These are phyloP conservation scores for Kwoniella dejecticola DNA, from an alignment of 768 basidiomycete genomes.

Conservation along the genomic window DNA sequence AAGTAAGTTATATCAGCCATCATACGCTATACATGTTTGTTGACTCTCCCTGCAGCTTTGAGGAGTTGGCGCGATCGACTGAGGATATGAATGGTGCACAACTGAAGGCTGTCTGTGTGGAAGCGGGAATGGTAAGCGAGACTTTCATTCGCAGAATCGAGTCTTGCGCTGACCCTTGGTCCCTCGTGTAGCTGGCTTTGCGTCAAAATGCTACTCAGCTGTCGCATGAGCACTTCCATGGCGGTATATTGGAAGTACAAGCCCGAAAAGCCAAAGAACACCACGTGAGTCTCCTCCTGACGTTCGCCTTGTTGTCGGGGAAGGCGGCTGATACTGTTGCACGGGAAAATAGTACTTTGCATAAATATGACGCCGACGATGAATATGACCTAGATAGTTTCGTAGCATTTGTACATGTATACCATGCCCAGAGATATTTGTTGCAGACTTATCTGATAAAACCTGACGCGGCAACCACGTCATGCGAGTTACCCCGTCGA, in stretches of 20 bases:
- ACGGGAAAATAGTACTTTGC: slow-evolving; percentile 49
- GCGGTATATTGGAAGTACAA: slow-evolving; percentile 70
- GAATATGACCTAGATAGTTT: slow-evolving; percentile 7
- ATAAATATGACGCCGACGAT: slow-evolving; percentile 18
- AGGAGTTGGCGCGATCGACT: slow-evolving; percentile 92
- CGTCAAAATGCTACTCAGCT: slow-evolving; percentile 87
- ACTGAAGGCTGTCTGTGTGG: slow-evolving; percentile 95
- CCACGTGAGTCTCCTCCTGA: slow-evolving; percentile 44
- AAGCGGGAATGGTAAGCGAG: slow-evolving; percentile 96
- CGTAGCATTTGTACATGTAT: slow-evolving; percentile 33
- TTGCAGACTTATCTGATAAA: neutral
- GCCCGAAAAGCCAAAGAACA: slow-evolving; percentile 99
- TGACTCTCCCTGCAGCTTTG: slow-evolving; percentile 60
- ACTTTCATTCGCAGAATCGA: neutral
- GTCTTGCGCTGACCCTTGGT: neutral
- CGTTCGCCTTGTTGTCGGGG: neutral
- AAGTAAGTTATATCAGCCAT: slow-evolving; percentile 58
- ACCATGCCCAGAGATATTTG: slow-evolving; percentile 1
- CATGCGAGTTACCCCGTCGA: too few relatives aligned
- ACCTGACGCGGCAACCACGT: too few relatives aligned
- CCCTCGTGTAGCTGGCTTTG: slow-evolving; percentile 56
- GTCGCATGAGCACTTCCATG: slow-evolving; percentile 93
- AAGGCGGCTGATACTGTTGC: neutral
- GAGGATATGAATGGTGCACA: slow-evolving; percentile 86
- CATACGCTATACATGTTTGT: neutral